phyloP scores from a whole-genome alignment of 805 yeast species.

The Grigorovia humatica region DNA sequence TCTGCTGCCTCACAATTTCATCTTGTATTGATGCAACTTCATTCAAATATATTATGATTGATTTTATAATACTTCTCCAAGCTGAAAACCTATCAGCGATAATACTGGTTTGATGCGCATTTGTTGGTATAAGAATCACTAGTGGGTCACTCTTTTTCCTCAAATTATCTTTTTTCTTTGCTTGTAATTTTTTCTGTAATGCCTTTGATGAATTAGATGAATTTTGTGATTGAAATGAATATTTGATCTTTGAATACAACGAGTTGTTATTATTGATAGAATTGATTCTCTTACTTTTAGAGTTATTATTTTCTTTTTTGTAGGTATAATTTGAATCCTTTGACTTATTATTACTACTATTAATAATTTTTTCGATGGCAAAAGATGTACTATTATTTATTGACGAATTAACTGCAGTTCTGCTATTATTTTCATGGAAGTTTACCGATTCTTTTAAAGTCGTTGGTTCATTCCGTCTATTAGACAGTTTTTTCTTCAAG shows the following conservation, averaged over 20 bases:
- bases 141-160: constrained; percentile 27
- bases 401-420: not conserved
- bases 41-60: constrained; percentile 60
- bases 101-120: constrained; percentile 73
- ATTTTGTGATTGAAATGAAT: constrained; percentile 7
- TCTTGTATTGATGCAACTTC: constrained; percentile 81
- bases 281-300: constrained; percentile 4
- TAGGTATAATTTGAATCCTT: not conserved
- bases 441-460: not conserved
- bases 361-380: not conserved
- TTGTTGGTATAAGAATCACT: constrained; percentile 41
- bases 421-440: not conserved
- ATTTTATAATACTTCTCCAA: constrained; percentile 72
- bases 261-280: constrained; percentile 9
- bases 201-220: not conserved
- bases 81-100: constrained; percentile 73
- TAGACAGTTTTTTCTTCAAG: not conserved
- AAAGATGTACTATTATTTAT: not conserved
- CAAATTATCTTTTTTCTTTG: constrained; percentile 27
- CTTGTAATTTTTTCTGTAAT: constrained; percentile 3
- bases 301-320: constrained; percentile 1
- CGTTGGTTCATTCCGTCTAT: not conserved
- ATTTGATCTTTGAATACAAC: constrained; percentile 7
- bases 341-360: too few species aligned
- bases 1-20: constrained; percentile 74